Base-by-base conservation (phyloP, 768 basidiomycete genomes). In the Russula abietina region DNA sequence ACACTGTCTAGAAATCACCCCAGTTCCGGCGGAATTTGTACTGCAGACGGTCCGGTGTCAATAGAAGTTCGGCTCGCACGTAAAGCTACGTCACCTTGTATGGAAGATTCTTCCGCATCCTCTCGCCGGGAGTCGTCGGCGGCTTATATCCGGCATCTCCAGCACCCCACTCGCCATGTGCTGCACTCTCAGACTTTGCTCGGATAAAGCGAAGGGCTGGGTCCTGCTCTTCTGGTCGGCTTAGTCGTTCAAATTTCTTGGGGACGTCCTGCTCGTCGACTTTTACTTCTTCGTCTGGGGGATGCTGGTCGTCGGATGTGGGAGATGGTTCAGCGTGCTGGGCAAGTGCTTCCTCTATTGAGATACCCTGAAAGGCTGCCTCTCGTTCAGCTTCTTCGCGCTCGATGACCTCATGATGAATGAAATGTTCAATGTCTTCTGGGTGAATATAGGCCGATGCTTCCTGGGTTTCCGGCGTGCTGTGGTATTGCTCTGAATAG, bases 391-490 rank as follows among this genome's bases (percentile, higher is more conserved):
- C 89, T 75, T 98, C 96, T 66, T 85, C 75, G 10, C 72, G 81
- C 71, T 98, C 96, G 63, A 98, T 98, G 4, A 75, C 69, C 67
- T 89, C 91, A 72, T 98, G 96, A 57, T 91, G 85, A 30, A 85
- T 80, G 71, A 98, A 98, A 71, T 99, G 96, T 69, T 95, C 94
- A 51, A 88, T 60, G 73, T 93, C 93, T 74, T 98, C 97, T 0
- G 93, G 89, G 73, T 99, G 97, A 63, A 71, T 88, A 75, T 98
- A 99, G 0, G 94, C 82, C 68, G 93, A 92, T 71, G 98, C 95
- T 0, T 93, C 94, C 74, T 98, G 97, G 0, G 96, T 98, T 72
- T 98, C 97, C 0, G 94, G 95, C 39, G 96, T 98, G 32, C 86
- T 88, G 75, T 99, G 97, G 79, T 81, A 97, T 75, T 91, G 76